These are phyloP conservation scores for Kuraishia cidri DNA, from an alignment of 805 yeast species.

Conservation along the genomic window DNA sequence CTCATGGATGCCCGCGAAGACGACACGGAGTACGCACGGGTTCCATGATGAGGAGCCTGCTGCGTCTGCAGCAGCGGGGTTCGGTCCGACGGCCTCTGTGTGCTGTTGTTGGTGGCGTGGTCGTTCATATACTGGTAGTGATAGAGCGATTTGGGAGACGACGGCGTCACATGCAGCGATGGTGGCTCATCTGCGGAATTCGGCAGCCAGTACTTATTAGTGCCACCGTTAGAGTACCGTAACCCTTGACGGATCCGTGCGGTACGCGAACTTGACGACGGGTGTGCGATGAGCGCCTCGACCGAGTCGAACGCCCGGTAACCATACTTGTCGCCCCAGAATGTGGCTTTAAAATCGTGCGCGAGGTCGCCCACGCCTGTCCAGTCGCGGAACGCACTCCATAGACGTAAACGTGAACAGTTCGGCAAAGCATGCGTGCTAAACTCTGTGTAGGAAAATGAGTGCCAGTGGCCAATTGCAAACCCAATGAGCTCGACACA, in stretches of 20 bases:
- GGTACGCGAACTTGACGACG: conserved; percentile 52
- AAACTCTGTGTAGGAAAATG: conserved; percentile 76
- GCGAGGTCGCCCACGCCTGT: conserved; percentile 69
- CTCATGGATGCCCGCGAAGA: conserved; percentile 1
- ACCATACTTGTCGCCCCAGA: conserved; percentile 66
- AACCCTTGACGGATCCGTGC: conserved; percentile 77
- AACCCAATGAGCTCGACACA: conserved; percentile 82
- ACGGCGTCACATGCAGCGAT: conserved; percentile 6
- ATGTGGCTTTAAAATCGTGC: conserved; percentile 68
- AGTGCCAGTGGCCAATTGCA: conserved; percentile 81
- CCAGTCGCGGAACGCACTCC: conserved; percentile 67
- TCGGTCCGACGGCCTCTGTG: conserved; percentile 1
- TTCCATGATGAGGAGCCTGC: conserved; percentile 3
- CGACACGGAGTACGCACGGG: conserved; percentile 1
- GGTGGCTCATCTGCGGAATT: conserved; percentile 2
- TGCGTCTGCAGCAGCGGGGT: conserved; percentile 7
- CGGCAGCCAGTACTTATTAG: conserved; percentile 73
- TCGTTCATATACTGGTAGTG: conserved; percentile 5
- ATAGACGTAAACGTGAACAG: conserved; percentile 53
- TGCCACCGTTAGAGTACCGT: conserved; percentile 72
- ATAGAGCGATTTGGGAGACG: conserved; percentile 1
- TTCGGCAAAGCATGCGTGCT: conserved; percentile 53
- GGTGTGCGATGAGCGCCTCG: conserved; percentile 60
- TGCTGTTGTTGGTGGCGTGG: conserved; percentile 5
- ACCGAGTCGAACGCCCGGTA: conserved; percentile 79